Base-by-base conservation (phyloP, 2,329 filamentous ascomycete genomes). In the Arthrobotrys conoides region DNA sequence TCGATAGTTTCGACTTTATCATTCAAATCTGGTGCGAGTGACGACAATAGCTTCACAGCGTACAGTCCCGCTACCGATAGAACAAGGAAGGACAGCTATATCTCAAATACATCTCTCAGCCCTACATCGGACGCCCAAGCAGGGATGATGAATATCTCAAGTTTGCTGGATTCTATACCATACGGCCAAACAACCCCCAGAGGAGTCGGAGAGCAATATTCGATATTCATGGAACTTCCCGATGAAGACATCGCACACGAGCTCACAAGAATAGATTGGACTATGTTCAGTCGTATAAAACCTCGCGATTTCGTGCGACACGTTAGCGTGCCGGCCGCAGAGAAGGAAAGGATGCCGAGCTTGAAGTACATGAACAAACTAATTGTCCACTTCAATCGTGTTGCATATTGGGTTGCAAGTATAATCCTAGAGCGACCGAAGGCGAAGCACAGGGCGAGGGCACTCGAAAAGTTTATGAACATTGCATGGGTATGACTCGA, bases 231-330 rank as follows among this genome's bases (percentile, higher is more conserved):
- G 91, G 92, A 93, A 41, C 91, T 91, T 24, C 88, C 92, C 0
- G 92, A 96, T 67, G 93, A 97, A 79, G 90, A 93, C 61, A 91
- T 98, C 81, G 95, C 95, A 16, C 91, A 92, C 76, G 96, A 99
- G 84, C 88, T 99, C 82, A 98, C 96, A 3, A 89, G 95, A 78
- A 97, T 99, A 70, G 96, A 99, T 85, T 98, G 95, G 95, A 91
- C 96, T 84, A 96, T 98, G 92, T 98, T 97, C 84, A 96, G 93
- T 66, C 94, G 94, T 0, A 97, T 98, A 79, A 91, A 93, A 27
- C 92, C 97, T 70, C 92, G 96, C 75, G 96, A 99, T 84, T 90
- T 98, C 61, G 92, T 98, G 49, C 92, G 96, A 3, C 93, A 97
- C 83, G 94, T 97, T 80, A 96, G 91, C 82, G 86, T 97, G 57